Base-by-base conservation (phyloP, 2,329 filamentous ascomycete genomes). In the Fusarium oligoseptatum region DNA sequence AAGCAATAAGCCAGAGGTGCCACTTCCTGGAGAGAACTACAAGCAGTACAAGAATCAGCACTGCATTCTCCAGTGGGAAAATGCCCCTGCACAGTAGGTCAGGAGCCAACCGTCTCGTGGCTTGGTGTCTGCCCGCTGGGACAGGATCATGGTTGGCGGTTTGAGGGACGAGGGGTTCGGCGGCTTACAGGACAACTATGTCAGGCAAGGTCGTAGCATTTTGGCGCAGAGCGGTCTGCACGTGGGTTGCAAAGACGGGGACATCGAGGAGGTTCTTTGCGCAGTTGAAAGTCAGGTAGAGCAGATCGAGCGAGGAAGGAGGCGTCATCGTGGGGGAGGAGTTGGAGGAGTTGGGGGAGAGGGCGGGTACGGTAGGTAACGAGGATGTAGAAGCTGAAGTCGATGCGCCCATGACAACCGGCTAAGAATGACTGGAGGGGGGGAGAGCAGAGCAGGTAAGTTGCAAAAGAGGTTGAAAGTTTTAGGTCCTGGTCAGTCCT, bases 211-310 rank as follows among this genome's bases (percentile, higher is more conserved):
- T 81, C 4, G 84, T 82, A 24, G 81, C 81, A 81, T 87, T 87
- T 70, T 87, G 82, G 69, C 81, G 82, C 66, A 97, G 88, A 24
- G 87, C 86, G 72, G 83, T 81, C 80, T 93, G 90, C 75, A 98
- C 85, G 79, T 95, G 92, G 12, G 89, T 84, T 15, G 93, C 92
- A 78, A 98, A 95, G 61, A 90, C 87, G 41, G 91, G 86, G 24
- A 91, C 86, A 76, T 95, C 88, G 78, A 98, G 90, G 10, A 91
- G 84, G 64, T 88, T 88, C 76, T 94, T 93, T 36, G 89, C 96
- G 79, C 94, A 97, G 81, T 98, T 98, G 86, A 97, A 98, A 12
- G 95, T 97, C 64, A 98, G 83, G 72, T 97, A 88, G 78, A 97
- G 92, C 66, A 95, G 84, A 78, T 92, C 91, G 65, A 97, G 86